Base-by-base conservation (phyloP, 2,329 filamentous ascomycete genomes). In the Cercospora sp. region DNA sequence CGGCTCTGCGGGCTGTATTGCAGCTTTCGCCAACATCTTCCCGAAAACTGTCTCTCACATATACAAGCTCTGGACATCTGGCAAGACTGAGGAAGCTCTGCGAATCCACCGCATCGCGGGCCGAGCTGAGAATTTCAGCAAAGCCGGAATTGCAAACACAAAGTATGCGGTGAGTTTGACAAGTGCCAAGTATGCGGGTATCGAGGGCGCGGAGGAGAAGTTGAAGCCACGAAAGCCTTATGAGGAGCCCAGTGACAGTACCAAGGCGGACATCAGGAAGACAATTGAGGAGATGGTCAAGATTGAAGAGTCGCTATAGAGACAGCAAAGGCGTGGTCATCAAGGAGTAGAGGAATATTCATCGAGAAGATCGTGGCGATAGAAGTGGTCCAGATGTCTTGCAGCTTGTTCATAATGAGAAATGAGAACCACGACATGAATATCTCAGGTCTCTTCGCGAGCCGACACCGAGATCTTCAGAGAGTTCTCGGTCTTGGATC, bases 81-180 rank as follows among this genome's bases (percentile, higher is more conserved):
- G 88, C 2, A 85, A 85, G 74, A 75, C 80, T 5, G 78, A 82
- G 1, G 86, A 89, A 72, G 89, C 88, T 1, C 72, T 89, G 69
- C 81, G 79, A 68, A 76, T 90, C 75, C 88, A 90, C 73, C 79
- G 82, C 65, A 83, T 84, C 73, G 85, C 87, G 0, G 87, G 88
- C 1, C 77, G 89, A 61, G 88, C 88, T 0, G 89, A 91, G 79
- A 85, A 85, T 68, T 84, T 86, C 5, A 86, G 86, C 74, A 90
- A 91, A 78, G 82, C 82, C 16, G 89, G 89, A 10, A 89, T 91
- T 73, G 88, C 88, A 10, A 82, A 84, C 5, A 87, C 86, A 37
- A 91, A 91, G 79, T 90, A 88, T 74, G 89, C 87, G 0, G 87
- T 86, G 0, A 84, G 86, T 2, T 79, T 88, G 34, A 87, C 85